Evolutionary conservation across 2,329 filamentous ascomycete genomes (phyloP).

Genomic region (Trichoderma pleuroti): DNA sequence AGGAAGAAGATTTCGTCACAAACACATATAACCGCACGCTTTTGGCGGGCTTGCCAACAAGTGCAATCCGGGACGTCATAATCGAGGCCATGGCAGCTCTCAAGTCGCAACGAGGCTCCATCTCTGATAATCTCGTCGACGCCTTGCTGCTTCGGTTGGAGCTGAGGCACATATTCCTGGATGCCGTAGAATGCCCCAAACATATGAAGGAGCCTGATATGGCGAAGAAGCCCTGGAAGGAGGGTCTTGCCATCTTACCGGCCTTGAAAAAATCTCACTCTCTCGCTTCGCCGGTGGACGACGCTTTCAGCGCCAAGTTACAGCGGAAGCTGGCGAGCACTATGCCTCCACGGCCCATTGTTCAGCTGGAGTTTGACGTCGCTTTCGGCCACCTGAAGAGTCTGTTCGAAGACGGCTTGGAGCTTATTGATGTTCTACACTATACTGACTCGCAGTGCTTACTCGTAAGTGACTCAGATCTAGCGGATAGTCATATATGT

Average conservation of each 20-base stretch:
- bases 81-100: constrained; percentile 54
- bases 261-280: constrained; percentile 56
- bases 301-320: constrained; percentile 85
- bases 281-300: constrained; percentile 63
- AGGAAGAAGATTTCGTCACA: constrained; percentile 96
- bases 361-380: constrained; percentile 69
- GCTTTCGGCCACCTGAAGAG: constrained; percentile 66
- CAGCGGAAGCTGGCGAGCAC: constrained; percentile 91
- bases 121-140: constrained; percentile 40
- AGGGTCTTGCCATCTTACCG: constrained; percentile 49
- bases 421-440: constrained; percentile 64
- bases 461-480: constrained; percentile 49
- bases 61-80: constrained; percentile 54
- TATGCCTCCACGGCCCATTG: constrained; percentile 86
- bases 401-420: constrained; percentile 68
- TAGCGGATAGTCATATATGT: neutral
- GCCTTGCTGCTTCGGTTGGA: constrained; percentile 64
- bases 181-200: constrained; percentile 48
- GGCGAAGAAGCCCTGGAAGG: constrained; percentile 50
- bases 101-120: constrained; percentile 36
- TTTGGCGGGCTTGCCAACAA: constrained; percentile 59
- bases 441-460: constrained; percentile 67
- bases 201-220: constrained; percentile 44
- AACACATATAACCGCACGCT: constrained; percentile 83
- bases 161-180: constrained; percentile 62